phyloP scores from a whole-genome alignment of 148 eudicot species.

The Pouteria glomerata region DNA sequence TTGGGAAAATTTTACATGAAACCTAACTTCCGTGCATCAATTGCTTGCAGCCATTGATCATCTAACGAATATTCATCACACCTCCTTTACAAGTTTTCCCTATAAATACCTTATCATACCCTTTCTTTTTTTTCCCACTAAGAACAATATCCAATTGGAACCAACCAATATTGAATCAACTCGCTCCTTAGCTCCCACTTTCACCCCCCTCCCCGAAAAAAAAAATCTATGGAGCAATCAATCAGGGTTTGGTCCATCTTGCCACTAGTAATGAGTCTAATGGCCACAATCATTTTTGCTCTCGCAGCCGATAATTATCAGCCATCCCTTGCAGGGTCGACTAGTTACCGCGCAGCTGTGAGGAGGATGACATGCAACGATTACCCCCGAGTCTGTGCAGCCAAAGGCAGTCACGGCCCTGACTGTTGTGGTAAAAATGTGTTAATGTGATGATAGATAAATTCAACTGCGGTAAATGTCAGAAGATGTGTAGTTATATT shows the following conservation, averaged over 20 bases:
- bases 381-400: slow-evolving; percentile 10
- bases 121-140: not conserved
- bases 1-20: no score
- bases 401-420: slow-evolving; percentile 2
- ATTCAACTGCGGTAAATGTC: slow-evolving; percentile 4
- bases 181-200: not conserved
- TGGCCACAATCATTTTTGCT: not conserved
- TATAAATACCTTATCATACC: slow-evolving; percentile 5
- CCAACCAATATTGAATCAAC: not conserved
- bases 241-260: not conserved
- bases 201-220: no score
- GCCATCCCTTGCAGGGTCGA: not conserved
- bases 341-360: not conserved
- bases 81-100: not conserved
- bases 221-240: not conserved
- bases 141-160: not conserved
- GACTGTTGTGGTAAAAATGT: slow-evolving; percentile 8
- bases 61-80: no score
- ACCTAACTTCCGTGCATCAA: no score
- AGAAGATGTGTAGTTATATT: slow-evolving; percentile 1
- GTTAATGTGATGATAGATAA: slow-evolving; percentile 5
- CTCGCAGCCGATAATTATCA: not conserved
- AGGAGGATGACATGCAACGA: slow-evolving; percentile 16
- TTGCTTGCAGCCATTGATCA: no score
- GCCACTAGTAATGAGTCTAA: not conserved